phyloP scores from a whole-genome alignment of 1,284 basidiomycete genomes.

The Thecaphora thlaspeos region DNA sequence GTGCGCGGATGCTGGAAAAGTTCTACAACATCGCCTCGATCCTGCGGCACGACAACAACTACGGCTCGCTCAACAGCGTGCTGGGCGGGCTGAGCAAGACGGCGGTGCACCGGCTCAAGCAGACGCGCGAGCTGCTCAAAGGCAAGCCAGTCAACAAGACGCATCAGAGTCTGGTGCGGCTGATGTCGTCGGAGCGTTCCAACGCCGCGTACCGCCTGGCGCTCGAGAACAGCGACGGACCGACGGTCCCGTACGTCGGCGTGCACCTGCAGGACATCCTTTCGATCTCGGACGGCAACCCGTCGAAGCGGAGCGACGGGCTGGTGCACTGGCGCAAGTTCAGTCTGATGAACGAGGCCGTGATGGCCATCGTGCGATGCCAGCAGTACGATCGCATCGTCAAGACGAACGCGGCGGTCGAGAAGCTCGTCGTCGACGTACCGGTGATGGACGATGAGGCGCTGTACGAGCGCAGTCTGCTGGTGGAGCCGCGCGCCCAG shows the following conservation, averaged over 20 bases:
- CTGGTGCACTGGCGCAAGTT: slow-evolving; percentile 53
- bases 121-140: slow-evolving; percentile 43
- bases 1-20: slow-evolving; percentile 49
- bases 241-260: slow-evolving; percentile 50
- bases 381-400: slow-evolving; percentile 38
- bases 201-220: slow-evolving; percentile 48
- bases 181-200: slow-evolving; percentile 47
- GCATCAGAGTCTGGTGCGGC: slow-evolving; percentile 36
- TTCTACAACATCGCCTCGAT: slow-evolving; percentile 50
- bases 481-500: slow-evolving; percentile 30
- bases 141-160: slow-evolving; percentile 44
- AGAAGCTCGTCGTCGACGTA: slow-evolving; percentile 38
- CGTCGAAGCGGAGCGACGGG: slow-evolving; percentile 36
- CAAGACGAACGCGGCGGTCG: slow-evolving; percentile 16
- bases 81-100: slow-evolving; percentile 48
- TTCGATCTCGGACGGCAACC: slow-evolving; percentile 49
- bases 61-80: slow-evolving; percentile 47
- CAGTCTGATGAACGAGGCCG: slow-evolving; percentile 49
- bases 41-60: slow-evolving; percentile 46
- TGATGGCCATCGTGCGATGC: slow-evolving; percentile 43
- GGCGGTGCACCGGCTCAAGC: slow-evolving; percentile 42
- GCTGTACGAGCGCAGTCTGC: slow-evolving; percentile 34
- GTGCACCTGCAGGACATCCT: slow-evolving; percentile 52
- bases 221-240: slow-evolving; percentile 43
- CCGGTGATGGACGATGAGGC: slow-evolving; percentile 48